phyloP scores from a whole-genome alignment of 2,329 filamentous ascomycete genomes.

The Aspergillus fumigatus region DNA sequence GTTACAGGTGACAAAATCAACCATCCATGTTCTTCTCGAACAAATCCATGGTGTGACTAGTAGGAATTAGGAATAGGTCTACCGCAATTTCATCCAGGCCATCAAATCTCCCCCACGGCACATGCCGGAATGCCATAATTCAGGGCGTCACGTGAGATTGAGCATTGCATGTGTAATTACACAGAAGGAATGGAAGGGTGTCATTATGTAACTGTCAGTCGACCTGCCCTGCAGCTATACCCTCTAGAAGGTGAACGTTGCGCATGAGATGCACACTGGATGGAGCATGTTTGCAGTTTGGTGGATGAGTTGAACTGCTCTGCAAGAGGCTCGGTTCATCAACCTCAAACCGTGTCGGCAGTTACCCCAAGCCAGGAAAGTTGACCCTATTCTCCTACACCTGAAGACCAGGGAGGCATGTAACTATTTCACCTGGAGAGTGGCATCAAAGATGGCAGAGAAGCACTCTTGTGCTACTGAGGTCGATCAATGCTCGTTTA shows the following conservation, averaged over 20 bases:
- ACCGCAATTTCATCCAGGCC: not conserved
- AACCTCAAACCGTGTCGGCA: not conserved
- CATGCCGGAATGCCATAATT: not conserved
- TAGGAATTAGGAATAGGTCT: not conserved
- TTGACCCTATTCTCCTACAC: not conserved
- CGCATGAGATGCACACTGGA: not conserved
- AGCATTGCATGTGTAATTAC: not conserved
- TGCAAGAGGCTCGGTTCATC: not conserved
- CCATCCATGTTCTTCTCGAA: not conserved
- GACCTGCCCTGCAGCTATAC: not conserved
- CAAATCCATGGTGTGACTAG: not conserved
- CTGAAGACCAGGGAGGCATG: not conserved
- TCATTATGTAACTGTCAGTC: not conserved
- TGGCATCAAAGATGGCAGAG: not conserved
- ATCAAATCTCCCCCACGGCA: not conserved
- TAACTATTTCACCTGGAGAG: not conserved
- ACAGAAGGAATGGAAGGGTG: not conserved
- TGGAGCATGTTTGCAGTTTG: not conserved
- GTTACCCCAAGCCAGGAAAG: not conserved
- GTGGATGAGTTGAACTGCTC: not conserved
- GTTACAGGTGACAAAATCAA: not conserved
- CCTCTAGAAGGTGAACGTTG: not conserved
- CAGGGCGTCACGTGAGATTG: not conserved
- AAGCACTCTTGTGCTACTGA: not conserved
- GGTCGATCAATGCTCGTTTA: not conserved